phyloP scores from a whole-genome alignment of 768 basidiomycete species.

The Coprinopsis cinerea region DNA sequence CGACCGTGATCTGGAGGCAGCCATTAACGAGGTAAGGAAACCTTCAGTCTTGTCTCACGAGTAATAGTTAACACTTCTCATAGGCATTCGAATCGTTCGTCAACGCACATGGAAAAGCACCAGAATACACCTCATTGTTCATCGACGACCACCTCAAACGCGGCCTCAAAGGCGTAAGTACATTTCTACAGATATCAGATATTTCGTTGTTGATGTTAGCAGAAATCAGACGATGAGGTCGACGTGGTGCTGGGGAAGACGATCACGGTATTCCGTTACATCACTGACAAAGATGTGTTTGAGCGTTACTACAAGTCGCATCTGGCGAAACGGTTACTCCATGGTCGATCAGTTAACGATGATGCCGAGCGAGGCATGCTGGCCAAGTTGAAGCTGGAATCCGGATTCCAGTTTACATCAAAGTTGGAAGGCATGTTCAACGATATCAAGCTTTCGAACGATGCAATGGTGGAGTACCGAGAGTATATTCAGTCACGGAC shows the following conservation, averaged over 20 bases:
- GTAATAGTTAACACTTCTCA: conserved; percentile 4
- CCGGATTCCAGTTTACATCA: conserved; percentile 94
- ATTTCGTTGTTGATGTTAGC: conserved; percentile 7
- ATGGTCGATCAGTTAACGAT: conserved; percentile 85
- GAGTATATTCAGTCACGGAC: conserved; percentile 49
- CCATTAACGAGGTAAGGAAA: conserved; percentile 71
- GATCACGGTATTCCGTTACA: conserved; percentile 90
- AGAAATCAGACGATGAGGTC: conserved; percentile 96
- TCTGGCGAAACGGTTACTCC: conserved; percentile 86
- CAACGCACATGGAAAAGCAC: conserved; percentile 79
- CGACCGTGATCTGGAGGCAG: conserved; percentile 74
- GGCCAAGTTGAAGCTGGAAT: conserved; percentile 93
- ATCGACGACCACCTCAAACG: conserved; percentile 96
- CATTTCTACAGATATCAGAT: background rate
- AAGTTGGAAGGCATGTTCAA: conserved; percentile 99
- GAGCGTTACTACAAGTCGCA: conserved; percentile 97
- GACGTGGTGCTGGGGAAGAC: conserved; percentile 91
- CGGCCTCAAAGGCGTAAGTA: conserved; percentile 85
- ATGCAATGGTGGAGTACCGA: conserved; percentile 74
- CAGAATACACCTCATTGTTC: conserved; percentile 94
- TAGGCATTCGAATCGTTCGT: conserved; percentile 95
- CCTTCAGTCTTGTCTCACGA: background rate
- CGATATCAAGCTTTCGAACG: conserved; percentile 86
- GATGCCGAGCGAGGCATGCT: conserved; percentile 98
- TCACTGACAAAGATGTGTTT: conserved; percentile 94